A percentile compares a stretch with the other conserved stretches of the same genome.
These are phyloP conservation scores for Sisymbrium irio DNA, from an alignment of 345 rosid genomes.

Conservation along the genomic window DNA sequence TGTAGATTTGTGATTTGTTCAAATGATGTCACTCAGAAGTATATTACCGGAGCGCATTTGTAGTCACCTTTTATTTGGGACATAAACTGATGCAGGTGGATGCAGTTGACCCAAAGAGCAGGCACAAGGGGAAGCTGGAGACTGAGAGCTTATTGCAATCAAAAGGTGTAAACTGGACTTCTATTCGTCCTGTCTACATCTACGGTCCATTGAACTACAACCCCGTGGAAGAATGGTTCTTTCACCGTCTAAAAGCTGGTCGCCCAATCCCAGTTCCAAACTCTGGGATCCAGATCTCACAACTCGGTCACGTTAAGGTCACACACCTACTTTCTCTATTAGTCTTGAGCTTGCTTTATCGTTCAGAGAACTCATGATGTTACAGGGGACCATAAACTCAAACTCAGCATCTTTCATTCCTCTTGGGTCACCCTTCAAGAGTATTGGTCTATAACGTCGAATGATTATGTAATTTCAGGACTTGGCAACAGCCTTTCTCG, in stretches of 20 bases:
- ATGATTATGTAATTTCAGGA: conserved; percentile 49
- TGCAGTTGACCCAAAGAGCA: conserved; percentile 95
- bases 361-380: neutral
- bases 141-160: conserved; percentile 68
- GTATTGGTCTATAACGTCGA: conserved; percentile 6
- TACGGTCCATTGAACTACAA: conserved; percentile 97
- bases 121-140: conserved; percentile 96
- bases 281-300: conserved; percentile 79
- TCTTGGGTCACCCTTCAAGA: neutral
- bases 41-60: neutral
- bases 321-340: conserved; percentile 17
- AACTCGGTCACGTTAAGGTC: conserved; percentile 97
- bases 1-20: neutral
- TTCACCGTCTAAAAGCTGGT: conserved; percentile 89
- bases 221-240: conserved; percentile 99
- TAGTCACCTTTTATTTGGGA: neutral
- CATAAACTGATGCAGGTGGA: conserved; percentile 47
- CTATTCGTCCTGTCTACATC: conserved; percentile 89
- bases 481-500: conserved; percentile 72
- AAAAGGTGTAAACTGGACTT: conserved; percentile 88
- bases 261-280: conserved; percentile 90
- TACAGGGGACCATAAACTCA: neutral
- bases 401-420: neutral
- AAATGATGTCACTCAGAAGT: conserved; percentile 14
- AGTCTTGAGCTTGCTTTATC: neutral